Percentiles rank a stretch among this genome's conserved stretches.
phyloP scores from a whole-genome alignment of 768 basidiomycete genomes.

The Stropharia rugosoannulata region DNA sequence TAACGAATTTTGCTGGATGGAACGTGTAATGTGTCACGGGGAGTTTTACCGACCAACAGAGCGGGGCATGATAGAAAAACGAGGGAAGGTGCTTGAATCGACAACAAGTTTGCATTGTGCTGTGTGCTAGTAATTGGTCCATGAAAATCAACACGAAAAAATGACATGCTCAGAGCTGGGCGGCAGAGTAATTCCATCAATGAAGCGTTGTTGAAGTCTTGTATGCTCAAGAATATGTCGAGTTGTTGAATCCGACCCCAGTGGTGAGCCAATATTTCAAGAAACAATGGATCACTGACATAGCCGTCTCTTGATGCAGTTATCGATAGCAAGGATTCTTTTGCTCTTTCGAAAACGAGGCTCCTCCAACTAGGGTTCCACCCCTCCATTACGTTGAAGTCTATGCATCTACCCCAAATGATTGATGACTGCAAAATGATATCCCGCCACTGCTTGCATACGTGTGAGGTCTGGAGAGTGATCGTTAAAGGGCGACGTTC shows the following conservation, averaged over 20 bases:
- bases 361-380: neutral
- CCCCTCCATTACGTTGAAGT: neutral
- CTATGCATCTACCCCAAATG: constrained; percentile 3
- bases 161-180: neutral
- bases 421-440: constrained; percentile 4
- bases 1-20: neutral
- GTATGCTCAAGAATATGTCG: neutral
- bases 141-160: neutral
- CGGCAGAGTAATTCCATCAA: neutral
- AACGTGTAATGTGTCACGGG: neutral
- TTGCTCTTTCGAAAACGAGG: neutral
- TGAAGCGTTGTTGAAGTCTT: neutral
- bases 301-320: neutral
- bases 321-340: neutral
- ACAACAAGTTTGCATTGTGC: neutral
- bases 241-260: constrained; percentile 1
- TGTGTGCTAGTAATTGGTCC: neutral
- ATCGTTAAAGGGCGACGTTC: neutral
- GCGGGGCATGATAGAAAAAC: neutral
- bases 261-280: neutral
- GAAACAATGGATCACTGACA: neutral
- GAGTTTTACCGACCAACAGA: neutral
- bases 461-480: constrained; percentile 2
- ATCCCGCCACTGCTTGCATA: constrained; percentile 6
- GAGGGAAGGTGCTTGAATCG: neutral